Evolutionary conservation across 1,284 basidiomycete species (phyloP).

Genomic region (Heterobasidion parviporum): DNA sequence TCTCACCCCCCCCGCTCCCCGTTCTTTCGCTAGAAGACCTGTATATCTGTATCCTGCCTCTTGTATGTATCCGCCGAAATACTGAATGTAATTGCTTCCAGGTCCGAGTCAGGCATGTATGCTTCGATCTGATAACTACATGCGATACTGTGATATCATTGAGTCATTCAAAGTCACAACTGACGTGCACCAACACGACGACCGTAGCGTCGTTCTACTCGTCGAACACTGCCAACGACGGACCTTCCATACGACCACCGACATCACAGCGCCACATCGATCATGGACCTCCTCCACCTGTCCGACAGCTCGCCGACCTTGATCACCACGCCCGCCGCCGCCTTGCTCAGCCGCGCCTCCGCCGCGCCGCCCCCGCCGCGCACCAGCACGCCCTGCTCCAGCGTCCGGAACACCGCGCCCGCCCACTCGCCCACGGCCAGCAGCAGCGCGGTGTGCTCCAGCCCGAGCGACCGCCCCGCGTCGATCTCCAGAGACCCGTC

Average conservation of each 20-base stretch:
- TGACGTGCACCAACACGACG: neutral
- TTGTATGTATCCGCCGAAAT: no score
- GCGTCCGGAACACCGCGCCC: constrained; percentile 49
- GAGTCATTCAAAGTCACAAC: no score
- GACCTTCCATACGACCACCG: neutral
- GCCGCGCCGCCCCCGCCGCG: constrained; percentile 60
- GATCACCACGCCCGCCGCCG: constrained; percentile 73
- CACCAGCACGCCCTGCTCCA: constrained; percentile 60
- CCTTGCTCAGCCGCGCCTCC: constrained; percentile 51
- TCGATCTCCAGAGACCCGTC: constrained; percentile 74
- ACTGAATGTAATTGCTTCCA: no score
- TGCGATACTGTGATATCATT: no score
- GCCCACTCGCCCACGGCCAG: constrained; percentile 80
- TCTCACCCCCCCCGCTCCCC: no score
- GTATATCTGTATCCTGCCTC: no score
- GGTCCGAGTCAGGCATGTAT: no score
- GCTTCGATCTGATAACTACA: no score
- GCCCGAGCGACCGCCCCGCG: constrained; percentile 63
- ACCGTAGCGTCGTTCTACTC: neutral
- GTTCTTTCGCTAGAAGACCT: no score
- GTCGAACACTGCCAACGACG: neutral
- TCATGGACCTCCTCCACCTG: constrained; percentile 71
- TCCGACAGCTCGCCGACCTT: constrained; percentile 73
- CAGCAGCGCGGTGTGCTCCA: constrained; percentile 68
- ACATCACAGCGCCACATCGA: constrained; percentile 22